Evolutionary conservation across 805 yeast genomes (phyloP).

Genomic region (Wickerhamiella sergipiensis): DNA sequence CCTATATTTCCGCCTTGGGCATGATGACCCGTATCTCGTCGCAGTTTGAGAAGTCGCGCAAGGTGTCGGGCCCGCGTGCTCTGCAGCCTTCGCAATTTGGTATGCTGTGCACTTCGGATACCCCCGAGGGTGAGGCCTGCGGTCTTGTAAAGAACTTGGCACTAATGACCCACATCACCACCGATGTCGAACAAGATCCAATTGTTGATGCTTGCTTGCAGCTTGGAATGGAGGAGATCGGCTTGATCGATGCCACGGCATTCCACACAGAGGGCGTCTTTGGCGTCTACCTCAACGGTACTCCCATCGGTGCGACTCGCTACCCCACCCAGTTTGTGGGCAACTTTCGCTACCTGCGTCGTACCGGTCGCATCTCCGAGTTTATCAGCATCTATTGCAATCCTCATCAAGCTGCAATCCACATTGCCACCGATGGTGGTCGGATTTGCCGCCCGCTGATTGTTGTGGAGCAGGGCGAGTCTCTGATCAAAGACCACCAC

Average conservation of each 20-base stretch:
- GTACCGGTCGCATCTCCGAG: conserved; percentile 75
- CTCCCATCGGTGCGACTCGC: conserved; percentile 78
- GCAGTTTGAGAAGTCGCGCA: conserved; percentile 96
- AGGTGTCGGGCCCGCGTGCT: conserved; percentile 97
- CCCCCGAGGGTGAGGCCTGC: conserved; percentile 99
- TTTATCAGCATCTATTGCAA: conserved; percentile 86
- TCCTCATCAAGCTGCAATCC: conserved; percentile 82
- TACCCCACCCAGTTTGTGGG: conserved; percentile 73
- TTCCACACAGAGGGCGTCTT: conserved; percentile 65
- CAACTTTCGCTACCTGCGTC: conserved; percentile 65
- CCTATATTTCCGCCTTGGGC: conserved; percentile 90
- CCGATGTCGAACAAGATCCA: conserved; percentile 94
- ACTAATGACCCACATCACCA: conserved; percentile 95
- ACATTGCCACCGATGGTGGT: conserved; percentile 98
- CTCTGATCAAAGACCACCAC: conserved; percentile 64
- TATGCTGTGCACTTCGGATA: conserved; percentile 96
- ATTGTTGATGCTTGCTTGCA: conserved; percentile 60
- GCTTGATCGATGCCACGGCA: conserved; percentile 67
- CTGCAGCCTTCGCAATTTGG: conserved; percentile 98
- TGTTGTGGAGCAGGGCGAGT: conserved; percentile 58
- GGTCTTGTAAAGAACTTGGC: conserved; percentile 96
- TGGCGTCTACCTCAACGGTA: conserved; percentile 88
- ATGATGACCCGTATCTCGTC: conserved; percentile 99
- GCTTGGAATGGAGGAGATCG: conserved; percentile 81
- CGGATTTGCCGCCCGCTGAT: conserved; percentile 94